Base-by-base conservation (phyloP, 805 yeast species). In the Komagataella phaffii region DNA sequence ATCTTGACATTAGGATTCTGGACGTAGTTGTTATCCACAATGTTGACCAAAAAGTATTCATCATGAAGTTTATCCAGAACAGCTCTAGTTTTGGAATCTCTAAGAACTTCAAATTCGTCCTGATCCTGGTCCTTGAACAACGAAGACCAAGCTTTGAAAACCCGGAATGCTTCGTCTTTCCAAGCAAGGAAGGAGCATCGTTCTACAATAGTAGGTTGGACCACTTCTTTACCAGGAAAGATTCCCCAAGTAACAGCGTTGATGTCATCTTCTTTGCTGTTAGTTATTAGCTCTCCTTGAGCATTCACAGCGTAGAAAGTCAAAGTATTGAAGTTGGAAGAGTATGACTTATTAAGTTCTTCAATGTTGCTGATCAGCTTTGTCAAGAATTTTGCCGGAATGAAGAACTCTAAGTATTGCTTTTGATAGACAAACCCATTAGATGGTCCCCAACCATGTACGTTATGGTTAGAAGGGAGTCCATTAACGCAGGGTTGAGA, bases 171-270 rank as follows among this genome's bases (percentile, higher is more conserved):
- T 67, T 91, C 98, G 64, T 91, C 96, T 65, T 88, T 90, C 98
- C 98, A 91, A 12, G 98, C 98, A 59, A 90, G 71, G 67, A 91
- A 91, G 2, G 96, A 88, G 44, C 83, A 80, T 61, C 82, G 84
- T 65, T 91, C 98, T 18, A 91, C 97, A 64, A 91, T 88, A 0
- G 98, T 91, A 50, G 98, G 97, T 70, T 91, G 98, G 56, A 88
- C 75, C 51, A 91, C 85, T 69, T 91, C 97, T 62, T 84, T 85
- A 44, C 96, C 96, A 24, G 98, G 97, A 80, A 88, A 89, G 52
- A 90, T 88, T 56, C 98, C 98, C 98, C 98, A 91, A 17, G 98
- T 91, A 52, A 91, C 97, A 7, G 98, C 96, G 62, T 88, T 90
- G 56, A 95, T 89, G 55, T 81, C 85, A 44, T 82, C 87, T 47